A percentile compares a stretch with the other conserved stretches of the same genome.
Evolutionary conservation across 768 basidiomycete species (phyloP).

Genomic region (Termitomyces sp.): DNA sequence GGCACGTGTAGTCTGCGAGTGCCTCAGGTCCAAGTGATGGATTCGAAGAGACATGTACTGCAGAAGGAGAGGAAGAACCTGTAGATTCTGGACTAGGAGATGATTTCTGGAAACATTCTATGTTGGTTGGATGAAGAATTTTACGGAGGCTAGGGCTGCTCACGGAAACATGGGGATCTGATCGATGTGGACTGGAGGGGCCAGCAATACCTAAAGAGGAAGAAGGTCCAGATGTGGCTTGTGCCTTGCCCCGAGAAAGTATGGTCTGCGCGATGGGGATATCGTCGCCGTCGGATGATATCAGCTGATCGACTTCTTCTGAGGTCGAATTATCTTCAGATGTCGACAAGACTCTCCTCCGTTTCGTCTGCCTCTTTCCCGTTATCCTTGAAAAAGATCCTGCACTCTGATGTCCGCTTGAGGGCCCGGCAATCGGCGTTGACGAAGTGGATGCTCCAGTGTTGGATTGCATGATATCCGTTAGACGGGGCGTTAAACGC

Average conservation of each 20-base stretch:
- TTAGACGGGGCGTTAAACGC: not conserved
- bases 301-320: conserved; percentile 12
- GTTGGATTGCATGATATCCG: conserved; percentile 5
- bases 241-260: not conserved
- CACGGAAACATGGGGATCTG: conserved; percentile 9
- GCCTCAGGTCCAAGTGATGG: conserved; percentile 21
- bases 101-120: conserved; percentile 5
- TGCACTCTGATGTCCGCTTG: not conserved
- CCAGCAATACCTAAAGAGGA: not conserved
- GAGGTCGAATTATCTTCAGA: not conserved
- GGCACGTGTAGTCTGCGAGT: conserved; percentile 66
- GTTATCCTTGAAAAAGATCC: conserved; percentile 1
- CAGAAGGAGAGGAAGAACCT: conserved; percentile 7
- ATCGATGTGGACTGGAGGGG: not conserved
- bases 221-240: not conserved
- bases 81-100: not conserved
- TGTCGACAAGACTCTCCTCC: not conserved
- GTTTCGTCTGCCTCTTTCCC: not conserved
- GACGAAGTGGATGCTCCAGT: conserved; percentile 3
- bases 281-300: conserved; percentile 4
- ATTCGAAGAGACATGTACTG: conserved; percentile 6
- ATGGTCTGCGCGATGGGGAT: not conserved
- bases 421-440: not conserved
- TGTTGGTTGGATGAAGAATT: conserved; percentile 16
- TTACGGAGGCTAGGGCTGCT: conserved; percentile 19